Percentiles rank a stretch among this genome's conserved stretches.
Evolutionary conservation across 2,329 filamentous ascomycete species (phyloP).

Genomic region (Fusarium odoratissimum): DNA sequence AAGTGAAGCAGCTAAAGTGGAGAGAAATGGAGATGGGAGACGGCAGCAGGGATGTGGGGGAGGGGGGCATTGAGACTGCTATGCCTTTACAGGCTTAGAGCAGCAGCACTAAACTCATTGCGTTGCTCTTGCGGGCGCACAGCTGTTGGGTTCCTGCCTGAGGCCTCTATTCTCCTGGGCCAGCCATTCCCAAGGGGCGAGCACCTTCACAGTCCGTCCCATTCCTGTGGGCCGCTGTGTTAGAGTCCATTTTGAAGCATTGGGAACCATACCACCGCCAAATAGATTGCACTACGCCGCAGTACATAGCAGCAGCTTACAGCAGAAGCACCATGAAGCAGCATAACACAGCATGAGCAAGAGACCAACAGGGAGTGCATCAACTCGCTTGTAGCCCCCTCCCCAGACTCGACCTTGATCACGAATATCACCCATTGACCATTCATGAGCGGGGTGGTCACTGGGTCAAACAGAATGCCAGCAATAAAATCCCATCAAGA

Average conservation of each 20-base stretch:
- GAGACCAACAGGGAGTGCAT: slow-evolving; percentile 10
- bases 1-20: slow-evolving; percentile 30
- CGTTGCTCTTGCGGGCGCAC: slow-evolving; percentile 32
- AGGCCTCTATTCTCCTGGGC: slow-evolving; percentile 1
- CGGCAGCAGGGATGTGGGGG: slow-evolving; percentile 26
- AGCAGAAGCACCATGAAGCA: slow-evolving; percentile 19
- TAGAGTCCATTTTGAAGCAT: slow-evolving; percentile 6
- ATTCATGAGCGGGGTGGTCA: slow-evolving; percentile 35
- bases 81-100: slow-evolving; percentile 9
- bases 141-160: slow-evolving; percentile 25
- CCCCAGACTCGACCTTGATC: slow-evolving; percentile 12
- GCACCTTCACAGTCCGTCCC: slow-evolving; percentile 22
- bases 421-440: slow-evolving; percentile 26
- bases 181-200: slow-evolving; percentile 10
- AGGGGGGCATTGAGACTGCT: not conserved
- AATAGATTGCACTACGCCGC: slow-evolving; percentile 20
- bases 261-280: slow-evolving; percentile 7
- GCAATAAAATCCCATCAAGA: slow-evolving; percentile 32
- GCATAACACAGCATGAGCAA: slow-evolving; percentile 5
- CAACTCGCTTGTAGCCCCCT: slow-evolving; percentile 15
- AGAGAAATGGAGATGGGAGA: slow-evolving; percentile 27
- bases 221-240: slow-evolving; percentile 21
- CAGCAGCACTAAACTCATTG: slow-evolving; percentile 10
- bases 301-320: slow-evolving; percentile 15
- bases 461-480: slow-evolving; percentile 32